phyloP scores from a whole-genome alignment of 2,329 filamentous ascomycete species.

The Colletotrichum destructivum region DNA sequence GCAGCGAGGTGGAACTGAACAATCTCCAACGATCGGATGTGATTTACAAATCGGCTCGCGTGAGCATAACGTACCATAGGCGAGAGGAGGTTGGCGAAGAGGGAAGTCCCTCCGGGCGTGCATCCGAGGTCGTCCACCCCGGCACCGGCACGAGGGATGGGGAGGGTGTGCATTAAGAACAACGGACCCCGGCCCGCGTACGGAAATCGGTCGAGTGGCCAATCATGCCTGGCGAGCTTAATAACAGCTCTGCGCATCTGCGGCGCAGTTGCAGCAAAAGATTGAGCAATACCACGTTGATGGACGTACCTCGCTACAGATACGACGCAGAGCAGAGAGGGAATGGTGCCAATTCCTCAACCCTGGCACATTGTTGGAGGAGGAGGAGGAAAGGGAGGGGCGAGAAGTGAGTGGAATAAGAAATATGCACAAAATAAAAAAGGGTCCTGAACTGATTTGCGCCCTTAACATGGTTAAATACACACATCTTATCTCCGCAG shows the following conservation, averaged over 20 bases:
- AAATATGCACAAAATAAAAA: slow-evolving; percentile 1
- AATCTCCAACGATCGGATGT: slow-evolving; percentile 35
- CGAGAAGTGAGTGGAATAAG: neutral
- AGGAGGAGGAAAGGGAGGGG: neutral
- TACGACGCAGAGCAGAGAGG: neutral
- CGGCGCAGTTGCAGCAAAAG: slow-evolving; percentile 22
- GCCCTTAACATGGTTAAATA: slow-evolving; percentile 13
- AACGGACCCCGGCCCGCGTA: slow-evolving; percentile 5
- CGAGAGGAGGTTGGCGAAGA: slow-evolving; percentile 29
- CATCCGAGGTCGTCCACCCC: neutral
- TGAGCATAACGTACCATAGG: slow-evolving; percentile 44
- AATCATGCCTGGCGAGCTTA: neutral
- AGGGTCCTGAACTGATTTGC: slow-evolving; percentile 37
- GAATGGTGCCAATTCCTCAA: neutral
- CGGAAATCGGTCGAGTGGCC: slow-evolving; percentile 17
- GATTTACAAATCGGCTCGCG: slow-evolving; percentile 45
- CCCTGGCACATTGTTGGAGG: neutral
- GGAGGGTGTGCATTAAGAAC: neutral
- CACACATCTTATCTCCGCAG: slow-evolving; percentile 12
- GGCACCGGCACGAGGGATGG: neutral
- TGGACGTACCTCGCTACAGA: neutral
- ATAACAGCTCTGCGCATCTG: slow-evolving; percentile 15
- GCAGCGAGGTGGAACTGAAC: slow-evolving; percentile 45
- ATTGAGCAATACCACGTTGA: slow-evolving; percentile 17
- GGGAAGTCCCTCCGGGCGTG: neutral